A percentile compares a stretch with the other conserved stretches of the same genome.
Evolutionary conservation across 139 green algal genomes (phyloP).

Genomic region (Picochlorum sp.): DNA sequence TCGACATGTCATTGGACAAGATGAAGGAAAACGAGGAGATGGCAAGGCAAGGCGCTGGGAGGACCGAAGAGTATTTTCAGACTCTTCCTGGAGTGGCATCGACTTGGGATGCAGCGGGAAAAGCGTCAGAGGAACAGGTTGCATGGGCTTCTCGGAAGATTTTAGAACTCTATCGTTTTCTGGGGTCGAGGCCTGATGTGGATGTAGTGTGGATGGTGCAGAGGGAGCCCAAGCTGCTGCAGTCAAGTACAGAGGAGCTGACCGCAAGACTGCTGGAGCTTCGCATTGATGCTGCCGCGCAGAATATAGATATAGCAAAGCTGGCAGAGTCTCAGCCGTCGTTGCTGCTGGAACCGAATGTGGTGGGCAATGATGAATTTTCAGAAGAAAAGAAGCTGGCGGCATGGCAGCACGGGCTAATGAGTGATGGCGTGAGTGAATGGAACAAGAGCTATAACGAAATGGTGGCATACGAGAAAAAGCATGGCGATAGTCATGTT

Average conservation of each 20-base stretch:
- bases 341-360: constrained; percentile 34
- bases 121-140: neutral
- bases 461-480: constrained; percentile 34
- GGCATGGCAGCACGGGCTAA: constrained; percentile 52
- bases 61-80: neutral
- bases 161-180: constrained; percentile 41
- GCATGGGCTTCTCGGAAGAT: constrained; percentile 26
- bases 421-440: constrained; percentile 33
- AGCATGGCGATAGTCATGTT: constrained; percentile 47
- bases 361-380: constrained; percentile 3
- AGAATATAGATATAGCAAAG: constrained; percentile 30
- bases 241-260: constrained; percentile 14
- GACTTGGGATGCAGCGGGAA: neutral
- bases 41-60: neutral
- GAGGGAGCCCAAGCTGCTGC: constrained; percentile 46
- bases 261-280: neutral
- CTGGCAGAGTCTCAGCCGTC: constrained; percentile 39
- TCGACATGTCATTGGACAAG: neutral
- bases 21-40: neutral
- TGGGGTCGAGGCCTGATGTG: constrained; percentile 29
- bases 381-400: constrained; percentile 5
- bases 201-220: constrained; percentile 47
- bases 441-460: constrained; percentile 33
- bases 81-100: neutral
- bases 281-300: neutral